phyloP scores from a whole-genome alignment of 2,329 filamentous ascomycete species.

The Cryphonectria japonica region DNA sequence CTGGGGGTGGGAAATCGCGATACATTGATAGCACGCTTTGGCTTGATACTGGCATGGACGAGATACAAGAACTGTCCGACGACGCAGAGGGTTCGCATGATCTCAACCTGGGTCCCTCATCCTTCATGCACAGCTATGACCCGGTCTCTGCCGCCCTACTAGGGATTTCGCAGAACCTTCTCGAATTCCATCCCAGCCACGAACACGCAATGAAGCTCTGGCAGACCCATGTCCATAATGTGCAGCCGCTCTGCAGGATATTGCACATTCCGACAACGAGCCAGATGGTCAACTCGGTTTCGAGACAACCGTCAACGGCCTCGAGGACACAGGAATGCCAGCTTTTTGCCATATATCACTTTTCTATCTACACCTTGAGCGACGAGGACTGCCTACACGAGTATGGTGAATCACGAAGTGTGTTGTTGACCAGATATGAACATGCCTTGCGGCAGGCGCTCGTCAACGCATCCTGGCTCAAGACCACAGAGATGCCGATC shows the following conservation, averaged over 20 bases:
- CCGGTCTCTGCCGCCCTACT: constrained; percentile 30
- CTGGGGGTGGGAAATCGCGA: constrained; percentile 41
- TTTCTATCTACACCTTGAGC: constrained; percentile 45
- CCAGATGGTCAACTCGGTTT: constrained; percentile 30
- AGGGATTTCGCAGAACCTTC: constrained; percentile 24
- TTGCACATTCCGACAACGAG: constrained; percentile 35
- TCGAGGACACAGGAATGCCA: constrained; percentile 42
- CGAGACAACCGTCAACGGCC: constrained; percentile 29
- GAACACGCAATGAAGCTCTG: constrained; percentile 34
- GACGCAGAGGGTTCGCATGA: constrained; percentile 35
- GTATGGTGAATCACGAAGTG: constrained; percentile 41
- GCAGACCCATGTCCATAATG: constrained; percentile 34
- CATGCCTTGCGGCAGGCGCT: constrained; percentile 52
- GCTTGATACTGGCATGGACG: constrained; percentile 36
- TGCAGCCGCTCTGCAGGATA: constrained; percentile 35
- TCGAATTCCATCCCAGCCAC: constrained; percentile 32
- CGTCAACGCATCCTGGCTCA: constrained; percentile 53
- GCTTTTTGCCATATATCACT: constrained; percentile 49
- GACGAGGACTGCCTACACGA: constrained; percentile 45
- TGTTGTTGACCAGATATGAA: constrained; percentile 43
- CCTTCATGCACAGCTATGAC: constrained; percentile 14
- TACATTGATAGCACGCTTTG: constrained; percentile 45
- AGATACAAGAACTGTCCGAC: constrained; percentile 33
- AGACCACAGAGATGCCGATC: constrained; percentile 55
- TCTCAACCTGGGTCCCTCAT: not conserved